Conservation (phyloP, 805 yeast genomes). For the Candida sithepensis region DNA sequence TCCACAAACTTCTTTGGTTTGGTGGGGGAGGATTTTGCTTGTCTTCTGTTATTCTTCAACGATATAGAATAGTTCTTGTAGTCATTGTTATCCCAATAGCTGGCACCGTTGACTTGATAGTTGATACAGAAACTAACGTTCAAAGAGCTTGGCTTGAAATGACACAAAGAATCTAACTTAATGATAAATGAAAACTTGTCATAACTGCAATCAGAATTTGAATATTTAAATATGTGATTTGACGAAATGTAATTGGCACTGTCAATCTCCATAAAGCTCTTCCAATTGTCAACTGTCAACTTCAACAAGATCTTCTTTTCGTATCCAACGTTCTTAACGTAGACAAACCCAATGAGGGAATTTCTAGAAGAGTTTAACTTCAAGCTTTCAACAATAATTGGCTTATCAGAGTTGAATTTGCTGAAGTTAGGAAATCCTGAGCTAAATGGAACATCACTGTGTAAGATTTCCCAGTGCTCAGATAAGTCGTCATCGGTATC, state of each 20-base stretch:
- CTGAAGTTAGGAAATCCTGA: conserved; percentile 28
- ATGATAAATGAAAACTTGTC: conserved; percentile 50
- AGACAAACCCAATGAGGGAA: conserved; percentile 38
- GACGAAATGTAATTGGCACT: conserved; percentile 35
- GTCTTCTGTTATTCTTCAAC: conserved; percentile 26
- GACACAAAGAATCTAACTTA: conserved; percentile 33
- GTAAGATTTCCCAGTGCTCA: conserved; percentile 28
- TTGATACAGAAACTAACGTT: conserved; percentile 38
- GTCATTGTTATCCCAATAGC: conserved; percentile 40
- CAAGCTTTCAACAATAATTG: conserved; percentile 34
- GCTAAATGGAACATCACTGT: conserved; percentile 30
- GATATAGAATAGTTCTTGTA: conserved; percentile 35
- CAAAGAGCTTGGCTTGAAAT: conserved; percentile 18
- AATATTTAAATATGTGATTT: conserved; percentile 38
- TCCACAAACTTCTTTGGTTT: conserved; percentile 13
- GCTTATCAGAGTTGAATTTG: conserved; percentile 28
- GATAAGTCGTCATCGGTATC: conserved; percentile 18
- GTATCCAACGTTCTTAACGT: conserved; percentile 36
- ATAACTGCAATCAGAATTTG: conserved; percentile 27
- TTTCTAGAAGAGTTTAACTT: conserved; percentile 39
- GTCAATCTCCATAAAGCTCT: conserved; percentile 29
- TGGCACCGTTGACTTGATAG: conserved; percentile 31
- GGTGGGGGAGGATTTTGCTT: conserved; percentile 4
- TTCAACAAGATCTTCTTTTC: conserved; percentile 41
- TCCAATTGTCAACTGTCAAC: conserved; percentile 49